A percentile compares a stretch with the other conserved stretches of the same genome.
Conservation (phyloP, 2,329 filamentous ascomycete genomes). For the Rutstroemia sydowiana region DNA sequence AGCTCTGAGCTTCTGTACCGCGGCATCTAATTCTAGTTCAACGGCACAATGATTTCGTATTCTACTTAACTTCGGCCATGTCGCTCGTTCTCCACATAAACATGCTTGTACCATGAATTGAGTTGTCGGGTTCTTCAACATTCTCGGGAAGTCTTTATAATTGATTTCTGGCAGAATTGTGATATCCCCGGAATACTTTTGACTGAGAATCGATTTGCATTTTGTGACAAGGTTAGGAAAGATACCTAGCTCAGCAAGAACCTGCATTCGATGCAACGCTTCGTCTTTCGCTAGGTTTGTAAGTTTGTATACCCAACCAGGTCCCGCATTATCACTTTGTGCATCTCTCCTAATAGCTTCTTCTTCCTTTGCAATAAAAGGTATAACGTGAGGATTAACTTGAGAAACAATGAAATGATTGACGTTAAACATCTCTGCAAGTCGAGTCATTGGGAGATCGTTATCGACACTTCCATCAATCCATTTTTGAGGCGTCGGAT, state of each 20-base stretch:
- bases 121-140: constrained; percentile 75
- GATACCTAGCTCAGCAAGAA: constrained; percentile 71
- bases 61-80: constrained; percentile 82
- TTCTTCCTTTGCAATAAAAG: constrained; percentile 74
- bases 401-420: constrained; percentile 98
- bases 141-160: constrained; percentile 64
- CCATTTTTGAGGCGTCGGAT: constrained; percentile 75
- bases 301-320: constrained; percentile 56
- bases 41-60: constrained; percentile 84
- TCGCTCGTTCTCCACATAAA: constrained; percentile 72
- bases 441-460: constrained; percentile 80
- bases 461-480: constrained; percentile 95
- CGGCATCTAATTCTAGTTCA: constrained; percentile 73
- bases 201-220: constrained; percentile 71
- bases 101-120: constrained; percentile 82
- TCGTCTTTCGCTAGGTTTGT: constrained; percentile 73
- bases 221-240: constrained; percentile 76
- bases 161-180: constrained; percentile 81
- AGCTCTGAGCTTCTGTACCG: constrained; percentile 61
- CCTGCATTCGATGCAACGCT: constrained; percentile 70
- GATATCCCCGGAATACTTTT: constrained; percentile 91
- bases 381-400: constrained; percentile 89
- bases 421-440: constrained; percentile 95
- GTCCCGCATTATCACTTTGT: constrained; percentile 22
- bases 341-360: constrained; percentile 35